Conservation (phyloP, 208 protist species). For the Leishmania braziliensis region DNA sequence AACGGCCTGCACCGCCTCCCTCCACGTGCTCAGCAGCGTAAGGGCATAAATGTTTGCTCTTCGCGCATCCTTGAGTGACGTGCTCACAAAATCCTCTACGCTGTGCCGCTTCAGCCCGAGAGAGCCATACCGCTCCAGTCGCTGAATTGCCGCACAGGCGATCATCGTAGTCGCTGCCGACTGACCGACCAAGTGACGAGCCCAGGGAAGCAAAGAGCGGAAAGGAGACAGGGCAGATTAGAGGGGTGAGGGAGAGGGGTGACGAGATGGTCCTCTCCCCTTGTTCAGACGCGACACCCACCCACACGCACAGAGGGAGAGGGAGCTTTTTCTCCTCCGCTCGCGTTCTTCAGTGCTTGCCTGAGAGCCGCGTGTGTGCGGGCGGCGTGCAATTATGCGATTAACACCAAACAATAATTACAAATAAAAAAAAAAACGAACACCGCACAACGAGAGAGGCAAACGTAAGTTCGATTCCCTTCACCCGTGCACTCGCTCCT, state of each 20-base stretch:
- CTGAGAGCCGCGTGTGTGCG: too few relatives aligned
- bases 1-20: constrained; percentile 43
- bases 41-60: constrained; percentile 81
- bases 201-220: neutral
- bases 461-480: too few relatives aligned
- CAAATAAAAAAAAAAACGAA: too few relatives aligned
- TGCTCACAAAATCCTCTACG: constrained; percentile 70
- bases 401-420: too few relatives aligned
- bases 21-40: constrained; percentile 79
- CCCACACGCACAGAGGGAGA: too few relatives aligned
- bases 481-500: too few relatives aligned
- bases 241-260: neutral
- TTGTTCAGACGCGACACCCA: neutral
- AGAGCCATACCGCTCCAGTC: constrained; percentile 86
- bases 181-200: neutral
- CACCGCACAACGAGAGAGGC: too few relatives aligned
- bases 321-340: too few relatives aligned
- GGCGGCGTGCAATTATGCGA: too few relatives aligned
- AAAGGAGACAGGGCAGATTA: too few relatives aligned
- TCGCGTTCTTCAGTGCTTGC: too few relatives aligned
- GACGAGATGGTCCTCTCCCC: neutral
- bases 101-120: constrained; percentile 77
- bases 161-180: constrained; percentile 46
- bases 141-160: constrained; percentile 83
- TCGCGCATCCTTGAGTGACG: constrained; percentile 73